Base-by-base conservation (phyloP, 2,329 filamentous ascomycete species). In the Macrophomina phaseolina region DNA sequence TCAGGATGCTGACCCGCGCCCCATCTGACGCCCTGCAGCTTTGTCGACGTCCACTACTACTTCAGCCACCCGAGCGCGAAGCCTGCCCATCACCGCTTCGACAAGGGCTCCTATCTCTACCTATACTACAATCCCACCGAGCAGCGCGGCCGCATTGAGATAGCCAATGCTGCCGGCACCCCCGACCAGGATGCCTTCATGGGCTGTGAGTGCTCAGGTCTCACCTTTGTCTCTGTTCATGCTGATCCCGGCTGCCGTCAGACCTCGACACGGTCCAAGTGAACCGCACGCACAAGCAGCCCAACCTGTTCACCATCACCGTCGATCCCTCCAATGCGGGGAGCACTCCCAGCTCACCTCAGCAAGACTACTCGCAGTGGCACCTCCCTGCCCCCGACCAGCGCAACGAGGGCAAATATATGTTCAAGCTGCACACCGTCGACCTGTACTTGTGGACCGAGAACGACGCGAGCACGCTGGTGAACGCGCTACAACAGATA, bases 371-470 rank as follows among this genome's bases (percentile, higher is more conserved):
- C 64, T 78, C 78, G 1, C 79, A 93, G 76, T 94, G 91, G 91
- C 90, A 92, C 77, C 83, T 94, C 6, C 90, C 91, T 1, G 88
- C 88, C 0, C 90, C 86, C 75, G 90, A 94, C 76, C 87, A 87
- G 2, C 84, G 84, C 61, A 92, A 92, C 77, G 87, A 93, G 77
- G 89, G 86, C 75, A 92, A 91, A 76, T 93, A 93, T 76, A 87
- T 93, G 82, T 93, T 93, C 80, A 89, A 88, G 75, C 84, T 94
- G 7, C 89, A 92, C 75, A 90, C 89, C 0, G 76, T 94, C 67
- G 91, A 94, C 73, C 81, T 94, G 14, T 94, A 94, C 80, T 91
- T 94, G 74, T 93, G 90, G 90, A 92, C 88, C 0, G 86, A 88
- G 68, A 83, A 88, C 66, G 91, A 94, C 78, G 90, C 91, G 1